Evolutionary conservation across 1,139 yeast species (phyloP), one percentile per base, ranked within the genome.

Genomic region (Hansenula lynferdii): DNA sequence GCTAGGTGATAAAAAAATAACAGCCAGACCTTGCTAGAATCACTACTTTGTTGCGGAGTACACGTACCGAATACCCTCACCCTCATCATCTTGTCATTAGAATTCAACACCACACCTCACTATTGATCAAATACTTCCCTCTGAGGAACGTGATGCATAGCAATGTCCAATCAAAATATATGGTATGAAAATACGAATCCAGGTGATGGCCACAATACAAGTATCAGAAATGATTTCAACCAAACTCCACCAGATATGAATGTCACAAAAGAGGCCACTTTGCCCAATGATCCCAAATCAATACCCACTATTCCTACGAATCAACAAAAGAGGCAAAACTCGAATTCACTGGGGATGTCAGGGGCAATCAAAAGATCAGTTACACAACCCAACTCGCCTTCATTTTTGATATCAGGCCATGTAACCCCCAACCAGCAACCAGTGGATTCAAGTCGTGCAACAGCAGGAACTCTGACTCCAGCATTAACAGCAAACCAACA

Each of bases 251-350:
- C n/a, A n/a, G n/a, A n/a, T n/a, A n/a, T n/a, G n/a, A n/a, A n/a
- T n/a, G n/a, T n/a, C n/a, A n/a, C n/a, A n/a, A n/a, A n/a, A n/a
- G n/a, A n/a, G n/a, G n/a, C n/a, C n/a, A n/a, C n/a, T n/a, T n/a
- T n/a, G n/a, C n/a, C n/a, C n/a, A 27, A 9, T 34, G 27, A 32
- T 19, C 16, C n/a, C 6, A 20, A 14, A 22, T 4, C 8, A 3
- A 16, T 16, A 31, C 38, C 20, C 18, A 19, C 35, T 7, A 27
- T 25, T 16, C 9, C 40, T 5, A 30, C 36, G 10, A 44, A 32
- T 29, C 57, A 56, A 28, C 59, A 51, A 42, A 58, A 58, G 39
- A 55, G 66, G 40, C 64, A 59, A 29, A 55, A 54, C 35, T 60
- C 65, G 2, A 52, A 48, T 37, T 54, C 64, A 4, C 48, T 50